Evolutionary conservation across 2,329 filamentous ascomycete genomes (phyloP), one percentile per base, ranked within the genome.

Genomic region (Trichoderma sp.): DNA sequence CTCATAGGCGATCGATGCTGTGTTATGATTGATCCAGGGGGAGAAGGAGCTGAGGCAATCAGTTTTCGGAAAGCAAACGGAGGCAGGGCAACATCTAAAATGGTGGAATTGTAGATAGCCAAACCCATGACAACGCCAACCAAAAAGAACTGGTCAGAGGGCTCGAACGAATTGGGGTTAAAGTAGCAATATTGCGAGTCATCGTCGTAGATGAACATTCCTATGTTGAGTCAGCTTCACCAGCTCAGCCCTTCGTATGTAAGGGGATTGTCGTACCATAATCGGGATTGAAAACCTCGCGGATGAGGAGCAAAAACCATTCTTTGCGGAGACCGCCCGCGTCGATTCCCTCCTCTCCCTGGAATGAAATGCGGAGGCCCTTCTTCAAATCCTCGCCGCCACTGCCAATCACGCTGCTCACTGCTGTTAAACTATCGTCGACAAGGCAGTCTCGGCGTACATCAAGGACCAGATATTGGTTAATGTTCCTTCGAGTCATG

Each of bases 31-130:
- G 83, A 82, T 9, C 84, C 84, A 25, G 82, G 80, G 12, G 86
- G 83, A 2, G 84, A 79, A n/a, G 92, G 92, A 1, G 90, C 90
- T 9, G 92, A 88, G 3, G 92, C 89, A 48, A 97, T 84, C 22
- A 97, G 84, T 77, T 97, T 97, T 71, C 92, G 89, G 76, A 97
- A 97, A 1, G 92, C 90, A 76, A 97, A 97, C 0, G 93, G 92
- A 1, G 94, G 94, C 22, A 97, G 84, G 2, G 92, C 91, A 58
- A 97, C 87, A 75, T 97, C 94, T 19, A 97, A 83, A 72, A 97
- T 97, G 0, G 92, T 97, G 2, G 92, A 96, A 78, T 97, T 97
- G 80, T 97, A 97, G 70, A 97, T 97, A 15, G 94, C 94, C 68
- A 97, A 83, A 0, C 94, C 94, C 65, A 97, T 85, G 8, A 97